Percentiles rank a stretch among this genome's conserved stretches.
phyloP scores from a whole-genome alignment of 768 basidiomycete genomes.

The Termitomyces bulborhizus region DNA sequence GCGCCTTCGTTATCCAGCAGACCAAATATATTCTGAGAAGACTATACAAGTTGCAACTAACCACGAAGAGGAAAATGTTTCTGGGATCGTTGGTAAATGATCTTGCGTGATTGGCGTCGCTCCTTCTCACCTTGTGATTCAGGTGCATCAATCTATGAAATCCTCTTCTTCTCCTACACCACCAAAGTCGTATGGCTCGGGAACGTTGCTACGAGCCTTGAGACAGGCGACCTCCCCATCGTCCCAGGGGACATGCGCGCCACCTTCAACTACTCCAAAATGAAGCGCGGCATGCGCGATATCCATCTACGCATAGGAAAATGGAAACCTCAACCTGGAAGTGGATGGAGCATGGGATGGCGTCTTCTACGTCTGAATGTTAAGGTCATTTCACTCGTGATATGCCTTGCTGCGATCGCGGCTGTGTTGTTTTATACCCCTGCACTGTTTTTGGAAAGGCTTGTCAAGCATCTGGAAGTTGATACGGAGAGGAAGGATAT shows the following conservation, averaged over 20 bases:
- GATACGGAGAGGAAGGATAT: conserved; percentile 49
- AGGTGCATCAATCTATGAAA: conserved; percentile 55
- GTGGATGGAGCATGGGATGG: conserved; percentile 60
- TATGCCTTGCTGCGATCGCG: conserved; percentile 45
- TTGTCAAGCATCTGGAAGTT: conserved; percentile 61
- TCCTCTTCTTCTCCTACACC: conserved; percentile 80
- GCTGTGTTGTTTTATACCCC: conserved; percentile 62
- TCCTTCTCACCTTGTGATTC: conserved; percentile 1
- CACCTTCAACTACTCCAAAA: conserved; percentile 52
- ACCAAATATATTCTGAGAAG: conserved; percentile 71
- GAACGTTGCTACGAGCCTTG: conserved; percentile 62
- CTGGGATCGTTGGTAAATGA: conserved; percentile 45
- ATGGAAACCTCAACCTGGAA: conserved; percentile 57
- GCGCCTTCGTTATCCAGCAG: conserved; percentile 64
- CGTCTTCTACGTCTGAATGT: conserved; percentile 55
- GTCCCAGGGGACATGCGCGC: conserved; percentile 70
- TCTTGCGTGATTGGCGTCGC: neutral
- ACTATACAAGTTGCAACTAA: conserved; percentile 54
- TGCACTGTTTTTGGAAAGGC: conserved; percentile 52
- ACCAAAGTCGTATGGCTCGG: conserved; percentile 86
- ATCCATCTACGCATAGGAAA: conserved; percentile 44
- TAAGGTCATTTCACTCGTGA: conserved; percentile 30
- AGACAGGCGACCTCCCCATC: conserved; percentile 86
- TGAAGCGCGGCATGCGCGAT: conserved; percentile 52
- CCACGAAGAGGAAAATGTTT: conserved; percentile 68